These are phyloP conservation scores for Penicillium fimorum DNA, from an alignment of 495 filamentous ascomycete genomes.

Conservation along the genomic window DNA sequence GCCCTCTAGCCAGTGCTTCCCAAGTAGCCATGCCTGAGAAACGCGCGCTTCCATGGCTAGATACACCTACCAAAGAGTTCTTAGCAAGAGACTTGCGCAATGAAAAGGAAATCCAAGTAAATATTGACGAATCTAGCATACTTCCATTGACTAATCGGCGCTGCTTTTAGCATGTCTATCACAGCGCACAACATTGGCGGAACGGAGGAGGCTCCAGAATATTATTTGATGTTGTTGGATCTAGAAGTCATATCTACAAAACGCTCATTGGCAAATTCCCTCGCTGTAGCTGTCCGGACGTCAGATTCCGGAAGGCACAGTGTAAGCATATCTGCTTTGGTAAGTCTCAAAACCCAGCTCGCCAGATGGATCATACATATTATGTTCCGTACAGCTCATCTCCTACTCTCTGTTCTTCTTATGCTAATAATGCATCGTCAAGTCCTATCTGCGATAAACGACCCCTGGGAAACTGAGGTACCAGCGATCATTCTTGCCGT, in stretches of 20 bases:
- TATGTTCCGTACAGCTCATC: too few species aligned
- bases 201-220: constrained; percentile 48
- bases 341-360: constrained; percentile 24
- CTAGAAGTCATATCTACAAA: constrained; percentile 74
- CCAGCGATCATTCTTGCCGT: not conserved
- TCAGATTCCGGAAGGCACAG: constrained; percentile 48
- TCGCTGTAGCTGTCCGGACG: constrained; percentile 67
- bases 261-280: constrained; percentile 55
- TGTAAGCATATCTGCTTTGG: constrained; percentile 75
- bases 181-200: constrained; percentile 47
- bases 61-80: not conserved
- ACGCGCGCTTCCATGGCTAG: not conserved
- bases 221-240: constrained; percentile 66
- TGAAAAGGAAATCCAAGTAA: not conserved
- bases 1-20: not conserved
- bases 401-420: not conserved
- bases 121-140: not conserved
- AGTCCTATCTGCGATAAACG: not conserved
- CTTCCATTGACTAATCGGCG: not conserved
- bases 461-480: not conserved
- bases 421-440: not conserved
- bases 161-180: constrained; percentile 54
- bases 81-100: not conserved
- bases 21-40: not conserved
- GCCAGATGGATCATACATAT: too few species aligned